A percentile compares a stretch with the other conserved stretches of the same genome.
Evolutionary conservation across 495 filamentous ascomycete genomes (phyloP).

Genomic region (Annulohypoxylon maeteangense): DNA sequence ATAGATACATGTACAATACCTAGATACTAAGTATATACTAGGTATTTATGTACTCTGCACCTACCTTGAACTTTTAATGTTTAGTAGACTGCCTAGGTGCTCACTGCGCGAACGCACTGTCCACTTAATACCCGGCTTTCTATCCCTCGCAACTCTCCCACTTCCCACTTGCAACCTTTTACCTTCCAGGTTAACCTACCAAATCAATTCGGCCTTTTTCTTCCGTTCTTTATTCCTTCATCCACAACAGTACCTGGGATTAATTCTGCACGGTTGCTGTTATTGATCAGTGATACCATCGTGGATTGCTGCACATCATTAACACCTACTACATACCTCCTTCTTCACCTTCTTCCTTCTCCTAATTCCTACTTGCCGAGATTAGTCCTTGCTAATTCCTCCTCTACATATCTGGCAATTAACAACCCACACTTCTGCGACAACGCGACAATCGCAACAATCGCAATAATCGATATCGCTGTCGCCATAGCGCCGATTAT

Average conservation of each 20-base stretch:
- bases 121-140: slow-evolving; percentile 10
- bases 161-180: background rate
- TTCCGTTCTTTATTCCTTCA: slow-evolving; percentile 4
- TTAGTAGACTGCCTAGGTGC: no score
- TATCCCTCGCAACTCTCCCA: slow-evolving; percentile 23
- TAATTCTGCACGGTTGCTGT: slow-evolving; percentile 19
- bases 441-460: background rate
- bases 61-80: background rate
- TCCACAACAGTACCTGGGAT: slow-evolving; percentile 10
- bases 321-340: background rate
- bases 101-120: slow-evolving; percentile 27
- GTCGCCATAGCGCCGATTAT: background rate
- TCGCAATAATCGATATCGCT: background rate
- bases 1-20: background rate
- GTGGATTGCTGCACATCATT: slow-evolving; percentile 27
- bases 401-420: background rate
- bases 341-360: background rate
- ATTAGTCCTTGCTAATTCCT: slow-evolving; percentile 7
- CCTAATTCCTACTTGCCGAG: slow-evolving; percentile 7
- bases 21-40: no score
- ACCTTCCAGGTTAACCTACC: slow-evolving; percentile 3
- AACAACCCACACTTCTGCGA: background rate
- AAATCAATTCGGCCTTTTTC: slow-evolving; percentile 13
- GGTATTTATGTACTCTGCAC: background rate
- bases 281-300: background rate